Base-by-base conservation (phyloP, 2,329 filamentous ascomycete species). In the Zasmidium angulare region DNA sequence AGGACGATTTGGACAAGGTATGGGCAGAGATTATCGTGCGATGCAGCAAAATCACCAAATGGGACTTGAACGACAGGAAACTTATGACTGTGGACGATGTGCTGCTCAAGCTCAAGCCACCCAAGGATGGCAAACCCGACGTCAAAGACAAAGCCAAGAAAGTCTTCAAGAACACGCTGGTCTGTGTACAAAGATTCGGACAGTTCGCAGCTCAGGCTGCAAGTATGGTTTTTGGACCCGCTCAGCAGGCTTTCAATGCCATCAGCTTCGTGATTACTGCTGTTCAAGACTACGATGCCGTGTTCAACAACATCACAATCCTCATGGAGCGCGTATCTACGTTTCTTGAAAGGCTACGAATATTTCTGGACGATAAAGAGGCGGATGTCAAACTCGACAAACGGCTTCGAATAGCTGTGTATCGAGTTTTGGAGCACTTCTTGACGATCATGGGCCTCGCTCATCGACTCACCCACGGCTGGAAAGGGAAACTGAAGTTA, bases 241-340 rank as follows among this genome's bases (percentile, higher is more conserved):
- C 40, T 2, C 40, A 57, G 31, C 55, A 61, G 17, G 58, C 56
- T 31, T 62, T 58, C 56, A 62, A 62, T 36, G 60, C 60, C 1
- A 56, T 59, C 19, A 55, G 31, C 40, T 62, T 59, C 40, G 60
- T 59, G 24, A 54, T 62, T 26, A 53, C 20, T 2, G 60, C 60
- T 14, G 56, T 61, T n/a, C 50, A 58, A 46, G 56, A 53, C 1
- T 61, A 61, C 21, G 47, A 61, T 46, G 59, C 22, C 6, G 59
- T 58, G n/a, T 58, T 61, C 48, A 46, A 31, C 2, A 61, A 58
- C 21, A 29, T 61, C 11, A 58, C 55, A 7, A 47, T 24, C 2
- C 48, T 58, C 19, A 55, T 58, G 55, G 51, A 58, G 29, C 50
- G 36, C 17, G 49, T 53, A 21, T 57, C 55, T 21, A 52, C 46